Evolutionary conservation across 306 rosid genomes (phyloP).

Genomic region (Canavalia gladiata): DNA sequence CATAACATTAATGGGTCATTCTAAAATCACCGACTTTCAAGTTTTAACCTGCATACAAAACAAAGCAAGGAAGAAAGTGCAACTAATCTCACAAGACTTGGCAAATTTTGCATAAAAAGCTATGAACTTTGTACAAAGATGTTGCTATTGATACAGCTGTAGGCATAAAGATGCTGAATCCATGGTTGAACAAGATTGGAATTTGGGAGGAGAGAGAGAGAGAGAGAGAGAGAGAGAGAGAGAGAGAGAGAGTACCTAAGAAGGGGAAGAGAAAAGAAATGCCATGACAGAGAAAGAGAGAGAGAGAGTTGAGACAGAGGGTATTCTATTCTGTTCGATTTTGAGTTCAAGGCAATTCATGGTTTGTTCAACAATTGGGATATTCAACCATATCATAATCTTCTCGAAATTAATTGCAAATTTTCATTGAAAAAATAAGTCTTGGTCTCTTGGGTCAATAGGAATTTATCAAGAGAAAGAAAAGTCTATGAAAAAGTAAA

Average conservation of each 20-base stretch:
- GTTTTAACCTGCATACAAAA: slow-evolving; percentile 56
- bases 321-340: slow-evolving; percentile 53
- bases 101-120: slow-evolving; percentile 14
- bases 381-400: slow-evolving; percentile 31
- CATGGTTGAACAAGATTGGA: slow-evolving; percentile 5
- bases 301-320: slow-evolving; percentile 45
- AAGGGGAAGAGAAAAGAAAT: slow-evolving; percentile 45
- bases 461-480: slow-evolving; percentile 13
- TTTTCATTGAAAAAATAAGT: neutral
- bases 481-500: neutral
- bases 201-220: neutral
- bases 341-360: slow-evolving; percentile 50
- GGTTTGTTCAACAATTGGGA: slow-evolving; percentile 50
- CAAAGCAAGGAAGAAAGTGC: slow-evolving; percentile 3
- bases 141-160: slow-evolving; percentile 35
- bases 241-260: slow-evolving; percentile 53
- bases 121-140: slow-evolving; percentile 35
- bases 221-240: slow-evolving; percentile 25
- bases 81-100: neutral
- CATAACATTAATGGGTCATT: slow-evolving; percentile 52
- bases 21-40: slow-evolving; percentile 40
- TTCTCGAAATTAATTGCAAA: slow-evolving; percentile 10
- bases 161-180: slow-evolving; percentile 26
- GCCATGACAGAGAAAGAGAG: slow-evolving; percentile 48
- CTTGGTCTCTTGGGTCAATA: neutral